Base-by-base conservation (phyloP, 2,329 filamentous ascomycete genomes). In the Drechslerella dactyloides region DNA sequence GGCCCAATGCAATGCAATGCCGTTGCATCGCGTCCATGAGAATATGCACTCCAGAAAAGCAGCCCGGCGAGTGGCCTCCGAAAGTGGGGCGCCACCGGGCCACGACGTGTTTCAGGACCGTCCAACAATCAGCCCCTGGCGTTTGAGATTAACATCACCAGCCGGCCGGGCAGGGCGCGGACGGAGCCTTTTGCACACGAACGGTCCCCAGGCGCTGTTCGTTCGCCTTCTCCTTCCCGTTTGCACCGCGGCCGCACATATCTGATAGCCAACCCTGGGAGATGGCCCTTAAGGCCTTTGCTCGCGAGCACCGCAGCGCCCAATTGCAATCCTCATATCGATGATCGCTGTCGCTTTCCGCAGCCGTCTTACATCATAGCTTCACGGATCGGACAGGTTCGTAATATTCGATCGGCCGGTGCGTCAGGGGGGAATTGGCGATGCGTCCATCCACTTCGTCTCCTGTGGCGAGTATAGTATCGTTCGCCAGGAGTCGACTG, bases 71-170 rank as follows among this genome's bases (percentile, higher is more conserved):
- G 13, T 15, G 21, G 15, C n/a, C 52, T 37, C 19, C 21, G 33
- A 21, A 37, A 37, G 44, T 48, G 44, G 19, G 19, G 27, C 27
- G 24, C 27, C 44, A 17, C 24, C 17, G 24, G 30, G 52, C 52
- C 8, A 48, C 13, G 44, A 52, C 44, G 61, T 63, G 61, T 65
- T 65, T 65, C 61, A 65, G 42, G 30, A 35, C 10, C 17, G 46
- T 33, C 52, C 61, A 65, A 65, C 61, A 52, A 30, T 27, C 35
- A 30, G 37, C 52, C 53, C 61, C 61, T 65, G 30, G 61, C 61
- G 61, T 65, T 65, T 65, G 61, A 65, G 61, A 30, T 57, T 57
- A 50, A 56, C 54, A 48, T 40, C 23, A 17, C 46, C 23, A 23
- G 46, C 46, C 46, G 4, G 35, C 42, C 50, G 4, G 50, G 3